Evolutionary conservation across 352 stramenopile genomes (phyloP), one percentile per base, ranked within the genome.

Genomic region (Thalassiosira livingstoniorum): DNA sequence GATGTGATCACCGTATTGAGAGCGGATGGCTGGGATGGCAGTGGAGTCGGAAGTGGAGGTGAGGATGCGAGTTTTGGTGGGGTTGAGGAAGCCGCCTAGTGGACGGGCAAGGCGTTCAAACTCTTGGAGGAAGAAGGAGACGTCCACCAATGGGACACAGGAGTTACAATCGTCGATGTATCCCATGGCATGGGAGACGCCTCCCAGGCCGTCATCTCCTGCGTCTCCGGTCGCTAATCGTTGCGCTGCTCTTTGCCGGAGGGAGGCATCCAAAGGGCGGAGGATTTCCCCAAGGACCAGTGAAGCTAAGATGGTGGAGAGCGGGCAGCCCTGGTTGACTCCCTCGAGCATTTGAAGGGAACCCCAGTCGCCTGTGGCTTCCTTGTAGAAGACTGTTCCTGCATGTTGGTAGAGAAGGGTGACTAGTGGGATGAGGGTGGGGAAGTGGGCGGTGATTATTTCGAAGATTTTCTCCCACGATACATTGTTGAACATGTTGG

Each of bases 401-500:
- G 70, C 27, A 0, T 61, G 21, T 23, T 27, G n/a, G 54, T 80
- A 77, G 43, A 80, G 62, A 10, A 75, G 27, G 4, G 43, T 51
- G 42, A 61, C 67, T 0, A 84, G 18, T 0, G 68, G 67, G 10
- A 80, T 35, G 29, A 82, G 51, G 2, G 61, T 27, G 25, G 75
- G 75, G 39, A 64, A 78, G 18, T 82, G 37, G 53, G n/a, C n/a
- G 4, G 2, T 34, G 13, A 77, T 53, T 31, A 73, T 60, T 2
- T 79, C 15, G 4, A 71, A 29, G 13, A 83, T 34, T 5, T 55
- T 31, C 7, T 79, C 39, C 0, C 68, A 27, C 15, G 68, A 74
- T 0, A 80, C 29, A 31, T 42, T 53, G 57, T 83, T 83, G 67
- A 83, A 83, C 76, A 83, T 83, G 55, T 83, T 83, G 2, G 5